Evolutionary conservation across 495 filamentous ascomycete genomes (phyloP), one percentile per base, ranked within the genome.

Genomic region (Filosporella fistucella): DNA sequence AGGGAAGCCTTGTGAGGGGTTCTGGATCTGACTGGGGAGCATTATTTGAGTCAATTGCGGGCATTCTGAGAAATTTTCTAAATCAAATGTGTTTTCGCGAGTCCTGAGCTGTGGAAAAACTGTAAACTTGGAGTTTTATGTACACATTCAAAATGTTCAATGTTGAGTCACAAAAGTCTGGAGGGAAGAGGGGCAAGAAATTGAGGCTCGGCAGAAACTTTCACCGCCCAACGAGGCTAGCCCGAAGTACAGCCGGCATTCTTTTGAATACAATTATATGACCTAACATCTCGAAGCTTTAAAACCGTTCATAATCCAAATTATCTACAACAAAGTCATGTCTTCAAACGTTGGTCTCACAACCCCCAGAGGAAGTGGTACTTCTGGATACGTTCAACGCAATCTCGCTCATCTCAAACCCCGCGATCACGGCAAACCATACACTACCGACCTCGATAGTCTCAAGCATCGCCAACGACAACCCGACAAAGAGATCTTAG

Each of bases 271-370:
- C 28, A 30, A 8, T 30, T 30, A 30, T n/a, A 30, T 8, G 8
- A 8, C 28, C 28, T 30, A 8, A 8, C 8, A 8, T 30, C 28
- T 8, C n/a, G 28, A 8, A 30, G 28, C 28, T 30, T n/a, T 30
- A 17, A n/a, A 41, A 5, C 18, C 7, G 2, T 32, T 18, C n/a
- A 14, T 2, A 30, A 22, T 12, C 17, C 1, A 21, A 33, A 24
- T 23, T 8, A 13, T 26, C 11, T n/a, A 11, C 20, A 9, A 4
- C 34, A 20, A 17, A 9, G 49, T 13, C 42, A 98, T 97, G 93
- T 91, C 91, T 47, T 90, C 89, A 50, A 99, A 99, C 74, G 94
- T 99, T 68, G 94, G 94, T 51, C 89, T 99, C 60, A 76, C 86
- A 42, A 99, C 94, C 17, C 94, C 94, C 5, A 86, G 94, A 52